Evolutionary conservation across 108 stramenopile genomes (phyloP), one percentile per base, ranked within the genome.

Genomic region (Skeletonema costatum): DNA sequence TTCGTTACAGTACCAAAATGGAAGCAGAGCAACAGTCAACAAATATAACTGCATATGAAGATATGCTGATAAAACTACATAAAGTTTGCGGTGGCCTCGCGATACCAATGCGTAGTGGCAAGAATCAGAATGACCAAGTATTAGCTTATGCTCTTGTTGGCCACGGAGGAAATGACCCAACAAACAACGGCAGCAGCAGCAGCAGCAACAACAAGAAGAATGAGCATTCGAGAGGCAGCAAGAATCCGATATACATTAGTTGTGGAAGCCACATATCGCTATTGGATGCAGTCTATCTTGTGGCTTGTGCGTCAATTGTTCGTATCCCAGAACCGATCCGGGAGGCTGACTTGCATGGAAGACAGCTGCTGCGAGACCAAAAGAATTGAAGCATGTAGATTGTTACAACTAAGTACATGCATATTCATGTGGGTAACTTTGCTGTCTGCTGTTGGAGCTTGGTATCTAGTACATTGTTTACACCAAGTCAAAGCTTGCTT

Each of bases 261-360:
- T 79, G 90, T 9, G 92, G 92, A 3, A 87, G 88, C 62, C 50
- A 72, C 30, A 76, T 92, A 44, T 80, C 88, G 5, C 51, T 86
- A 65, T 46, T 66, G 67, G 83, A 86, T 46, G 85, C 89, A 32
- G 78, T 88, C 6, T 64, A 31, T 31, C 58, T 90, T 17, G 73
- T 81, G 38, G 71, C 85, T 0, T 56, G 41, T 32, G 66, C 86
- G 60, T 78, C 71, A 36, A 33, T 71, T 39, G 41, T 67, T 29
- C 67, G 87, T 32, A 90, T 93, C n/a, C 92, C 92, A n/a, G 92
- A 93, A 69, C 89, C 92, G 3, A 70, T 93, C 5, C 82, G 92
- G 33, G 74, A 82, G 73, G 89, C 92, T 21, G 92, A 93, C 79
- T 60, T 87, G 66, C 73, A 64, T 38, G 89, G 92, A 50, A 74